Conservation (phyloP, 75 land plant species). For the Azolla pinnata region DNA sequence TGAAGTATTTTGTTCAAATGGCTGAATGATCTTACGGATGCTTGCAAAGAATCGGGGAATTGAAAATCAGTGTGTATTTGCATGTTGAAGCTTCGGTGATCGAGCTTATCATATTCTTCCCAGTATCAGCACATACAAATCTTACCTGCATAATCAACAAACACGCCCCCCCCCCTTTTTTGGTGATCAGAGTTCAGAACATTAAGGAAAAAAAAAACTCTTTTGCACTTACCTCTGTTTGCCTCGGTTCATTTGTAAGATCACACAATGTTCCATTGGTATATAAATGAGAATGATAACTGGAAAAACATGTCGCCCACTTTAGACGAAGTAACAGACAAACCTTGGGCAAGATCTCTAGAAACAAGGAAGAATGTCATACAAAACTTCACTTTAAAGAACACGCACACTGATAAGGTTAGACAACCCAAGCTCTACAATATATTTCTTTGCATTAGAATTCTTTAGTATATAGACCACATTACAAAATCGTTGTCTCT, state of each 20-base stretch:
- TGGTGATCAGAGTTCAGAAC: neutral
- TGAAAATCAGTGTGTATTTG: constrained; percentile 79
- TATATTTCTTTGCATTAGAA: no score
- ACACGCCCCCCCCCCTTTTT: neutral
- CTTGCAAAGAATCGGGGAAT: constrained; percentile 79
- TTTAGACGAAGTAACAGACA: no score
- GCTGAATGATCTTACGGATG: constrained; percentile 99
- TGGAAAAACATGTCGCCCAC: no score
- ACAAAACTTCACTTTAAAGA: neutral
- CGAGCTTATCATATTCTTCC: constrained; percentile 63
- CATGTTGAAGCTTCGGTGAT: constrained; percentile 91
- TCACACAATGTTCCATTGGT: constrained; percentile 94
- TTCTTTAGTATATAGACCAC: no score
- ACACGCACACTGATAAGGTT: no score
- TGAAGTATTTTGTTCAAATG: no score
- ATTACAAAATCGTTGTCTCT: no score
- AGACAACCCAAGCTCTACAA: no score
- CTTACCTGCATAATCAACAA: constrained; percentile 53
- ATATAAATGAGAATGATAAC: constrained; percentile 86
- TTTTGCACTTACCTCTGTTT: constrained; percentile 69
- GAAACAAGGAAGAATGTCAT: neutral
- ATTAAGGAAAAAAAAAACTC: neutral
- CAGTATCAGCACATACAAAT: constrained; percentile 81
- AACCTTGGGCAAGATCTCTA: neutral
- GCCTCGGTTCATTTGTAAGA: constrained; percentile 76